phyloP scores from a whole-genome alignment of 2,329 filamentous ascomycete species.

The Aspergillus amoenus region DNA sequence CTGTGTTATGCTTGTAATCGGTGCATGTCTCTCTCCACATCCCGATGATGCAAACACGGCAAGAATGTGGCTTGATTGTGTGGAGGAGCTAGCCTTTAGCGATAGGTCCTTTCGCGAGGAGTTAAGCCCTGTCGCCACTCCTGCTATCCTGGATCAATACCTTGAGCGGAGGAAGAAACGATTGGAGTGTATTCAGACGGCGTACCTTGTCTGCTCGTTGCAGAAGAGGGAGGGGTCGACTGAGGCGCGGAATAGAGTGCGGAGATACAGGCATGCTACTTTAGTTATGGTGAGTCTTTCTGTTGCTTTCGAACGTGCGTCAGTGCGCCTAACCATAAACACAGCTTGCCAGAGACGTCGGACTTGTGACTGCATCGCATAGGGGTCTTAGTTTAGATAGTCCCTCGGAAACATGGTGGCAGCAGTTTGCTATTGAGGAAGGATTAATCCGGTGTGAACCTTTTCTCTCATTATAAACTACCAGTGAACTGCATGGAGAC shows the following conservation, averaged over 20 bases:
- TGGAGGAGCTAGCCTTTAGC: conserved; percentile 24
- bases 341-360: conserved; percentile 21
- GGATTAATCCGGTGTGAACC: conserved; percentile 25
- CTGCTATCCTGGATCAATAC: not conserved
- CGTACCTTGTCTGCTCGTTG: conserved; percentile 24
- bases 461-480: too few species aligned
- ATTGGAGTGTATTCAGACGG: conserved; percentile 23
- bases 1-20: conserved; percentile 28
- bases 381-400: conserved; percentile 4
- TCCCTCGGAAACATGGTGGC: conserved; percentile 20
- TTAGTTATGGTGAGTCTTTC: conserved; percentile 22
- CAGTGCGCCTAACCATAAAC: not conserved
- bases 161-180: conserved; percentile 13
- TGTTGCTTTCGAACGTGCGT: not conserved
- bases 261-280: conserved; percentile 23
- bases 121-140: not conserved
- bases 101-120: conserved; percentile 14
- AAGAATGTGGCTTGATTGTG: conserved; percentile 21
- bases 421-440: conserved; percentile 23
- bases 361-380: conserved; percentile 18
- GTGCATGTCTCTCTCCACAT: conserved; percentile 26
- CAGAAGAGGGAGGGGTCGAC: conserved; percentile 26
- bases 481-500: too few species aligned
- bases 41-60: conserved; percentile 15
- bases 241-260: conserved; percentile 20